Base-by-base conservation (phyloP, 352 stramenopile genomes). In the Globisporangium solare region DNA sequence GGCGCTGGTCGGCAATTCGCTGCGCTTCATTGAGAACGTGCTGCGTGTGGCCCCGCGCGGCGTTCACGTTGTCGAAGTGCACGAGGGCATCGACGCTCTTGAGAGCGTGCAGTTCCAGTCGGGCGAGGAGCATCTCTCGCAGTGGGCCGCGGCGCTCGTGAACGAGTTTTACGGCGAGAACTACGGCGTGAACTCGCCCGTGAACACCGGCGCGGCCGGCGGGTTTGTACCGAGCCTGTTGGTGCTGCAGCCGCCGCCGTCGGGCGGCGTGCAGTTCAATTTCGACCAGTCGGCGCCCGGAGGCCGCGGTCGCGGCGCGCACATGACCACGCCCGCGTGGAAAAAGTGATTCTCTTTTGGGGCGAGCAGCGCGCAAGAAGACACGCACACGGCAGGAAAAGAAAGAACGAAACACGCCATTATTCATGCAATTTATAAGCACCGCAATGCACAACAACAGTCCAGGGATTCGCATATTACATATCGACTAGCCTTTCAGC, bases 111-210 rank as follows among this genome's bases (percentile, higher is more conserved):
- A 92, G 65, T 90, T 86, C 47, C 68, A 89, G 49, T 78, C 71
- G 17, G 50, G 68, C 11, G 79, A 86, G 43, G 68, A 82, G 43
- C 73, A 88, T 51, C 64, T 92, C 35, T 67, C 76, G 7, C 64
- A 75, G 39, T 89, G 82, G 70, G 82, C 82, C 0, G 77, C 84
- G 6, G 67, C 73, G 17, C 63, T 94, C 47, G 76, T 92, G n/a
- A 89, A 94, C 61, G 69, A 87, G 54, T 92, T 89, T 52, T 94
- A 92, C 56, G 82, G 83, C 46, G 82, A 92, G 45, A 86, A 88
- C 59, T 92, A 90, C 47, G 85, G 83, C 6, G 64, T 88, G 31
- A 79, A 88, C 54, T 90, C 79, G 22, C 83, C 83, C 0, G 76
- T 70, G 2, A 85, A 63, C 27, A 50, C 39, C 18, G 70, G 60